Conservation (phyloP, 140 eudicot species). For the Senecio squalidus region DNA sequence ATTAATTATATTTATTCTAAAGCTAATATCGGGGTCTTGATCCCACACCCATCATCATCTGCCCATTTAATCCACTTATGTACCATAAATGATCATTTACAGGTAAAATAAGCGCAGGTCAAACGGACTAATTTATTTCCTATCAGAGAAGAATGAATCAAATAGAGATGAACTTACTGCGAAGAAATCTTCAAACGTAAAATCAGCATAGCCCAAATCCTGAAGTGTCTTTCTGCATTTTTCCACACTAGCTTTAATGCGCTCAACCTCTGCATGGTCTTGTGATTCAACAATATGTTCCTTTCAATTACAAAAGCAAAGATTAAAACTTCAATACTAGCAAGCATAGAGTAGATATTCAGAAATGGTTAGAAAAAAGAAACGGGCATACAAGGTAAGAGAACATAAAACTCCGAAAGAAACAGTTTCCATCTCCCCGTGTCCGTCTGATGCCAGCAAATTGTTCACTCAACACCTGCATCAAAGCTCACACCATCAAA, state of each 20-base stretch:
- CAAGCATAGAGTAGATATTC: constrained; percentile 7
- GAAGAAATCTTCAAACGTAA: constrained; percentile 92
- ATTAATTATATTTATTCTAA: background rate
- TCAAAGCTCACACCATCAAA: constrained; percentile 7
- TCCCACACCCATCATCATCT: background rate
- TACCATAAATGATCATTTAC: background rate
- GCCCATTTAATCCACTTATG: background rate
- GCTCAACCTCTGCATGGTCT: constrained; percentile 70
- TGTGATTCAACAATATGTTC: constrained; percentile 85
- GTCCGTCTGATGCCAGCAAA: constrained; percentile 86
- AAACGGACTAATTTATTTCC: background rate
- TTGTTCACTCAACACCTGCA: constrained; percentile 59
- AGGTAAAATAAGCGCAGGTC: background rate
- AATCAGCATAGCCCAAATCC: constrained; percentile 80
- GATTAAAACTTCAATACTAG: background rate
- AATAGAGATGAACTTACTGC: constrained; percentile 32
- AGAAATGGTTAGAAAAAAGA: background rate
- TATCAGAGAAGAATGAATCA: background rate
- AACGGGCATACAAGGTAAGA: constrained; percentile 72
- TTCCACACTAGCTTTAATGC: constrained; percentile 53
- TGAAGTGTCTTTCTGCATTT: constrained; percentile 78
- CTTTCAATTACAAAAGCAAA: constrained; percentile 29
- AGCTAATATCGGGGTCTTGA: background rate
- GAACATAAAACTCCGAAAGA: constrained; percentile 93
- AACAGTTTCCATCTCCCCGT: constrained; percentile 93